These are phyloP conservation scores for Xylaria sp. DNA, from an alignment of 2,329 filamentous ascomycete species.

Conservation along the genomic window DNA sequence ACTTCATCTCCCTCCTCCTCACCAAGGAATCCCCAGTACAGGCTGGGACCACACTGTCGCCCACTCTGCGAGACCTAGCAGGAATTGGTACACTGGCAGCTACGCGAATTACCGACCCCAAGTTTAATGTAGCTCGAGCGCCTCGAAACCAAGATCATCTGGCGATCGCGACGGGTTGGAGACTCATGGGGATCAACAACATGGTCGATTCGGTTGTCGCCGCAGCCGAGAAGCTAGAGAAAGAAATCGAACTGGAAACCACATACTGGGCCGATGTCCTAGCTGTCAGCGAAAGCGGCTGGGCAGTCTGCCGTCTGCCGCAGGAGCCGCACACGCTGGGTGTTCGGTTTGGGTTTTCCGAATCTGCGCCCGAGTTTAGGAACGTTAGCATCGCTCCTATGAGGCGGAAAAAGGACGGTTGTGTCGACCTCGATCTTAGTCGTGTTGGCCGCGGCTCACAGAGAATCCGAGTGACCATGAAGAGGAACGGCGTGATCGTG, in stretches of 20 bases:
- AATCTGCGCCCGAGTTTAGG: constrained; percentile 64
- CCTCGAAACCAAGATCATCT: constrained; percentile 59
- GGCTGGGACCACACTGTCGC: constrained; percentile 71
- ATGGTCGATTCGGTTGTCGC: constrained; percentile 74
- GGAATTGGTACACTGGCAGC: constrained; percentile 75
- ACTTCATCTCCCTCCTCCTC: constrained; percentile 80
- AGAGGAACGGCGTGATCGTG: constrained; percentile 57
- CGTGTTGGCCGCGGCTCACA: constrained; percentile 54
- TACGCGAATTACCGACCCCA: constrained; percentile 65
- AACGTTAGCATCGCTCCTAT: constrained; percentile 81
- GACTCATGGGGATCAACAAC: constrained; percentile 74
- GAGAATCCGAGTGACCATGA: constrained; percentile 69
- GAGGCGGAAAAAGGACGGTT: constrained; percentile 72
- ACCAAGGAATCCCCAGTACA: constrained; percentile 78
- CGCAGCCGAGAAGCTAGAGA: constrained; percentile 71
- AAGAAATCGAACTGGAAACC: constrained; percentile 77
- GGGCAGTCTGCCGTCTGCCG: constrained; percentile 80
- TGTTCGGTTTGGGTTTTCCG: constrained; percentile 87
- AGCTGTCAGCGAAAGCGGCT: constrained; percentile 79
- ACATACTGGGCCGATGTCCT: constrained; percentile 89
- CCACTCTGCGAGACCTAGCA: constrained; percentile 68
- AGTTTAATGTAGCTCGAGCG: constrained; percentile 56
- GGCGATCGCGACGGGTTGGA: constrained; percentile 69
- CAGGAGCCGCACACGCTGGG: constrained; percentile 74
- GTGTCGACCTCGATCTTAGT: constrained; percentile 71